Percentiles rank a stretch among this genome's conserved stretches.
These are phyloP conservation scores for Eucalyptus cladocalyx DNA, from an alignment of 345 rosid species.

Conservation along the genomic window DNA sequence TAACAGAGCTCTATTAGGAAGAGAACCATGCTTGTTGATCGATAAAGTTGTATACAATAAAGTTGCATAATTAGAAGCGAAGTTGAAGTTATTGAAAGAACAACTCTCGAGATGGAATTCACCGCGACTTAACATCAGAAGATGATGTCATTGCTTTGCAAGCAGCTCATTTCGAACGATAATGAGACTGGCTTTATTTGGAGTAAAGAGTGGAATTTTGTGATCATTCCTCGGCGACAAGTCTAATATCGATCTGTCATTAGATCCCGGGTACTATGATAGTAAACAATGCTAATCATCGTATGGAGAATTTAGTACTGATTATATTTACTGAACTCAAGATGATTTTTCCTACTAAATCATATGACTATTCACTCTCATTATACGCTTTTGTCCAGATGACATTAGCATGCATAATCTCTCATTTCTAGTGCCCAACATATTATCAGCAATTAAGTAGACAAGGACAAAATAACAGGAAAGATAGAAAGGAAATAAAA, in stretches of 20 bases:
- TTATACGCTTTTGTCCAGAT: not conserved
- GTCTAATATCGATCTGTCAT: not conserved
- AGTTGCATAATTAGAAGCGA: not conserved
- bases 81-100: not conserved
- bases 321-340: not conserved
- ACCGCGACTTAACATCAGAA: not conserved
- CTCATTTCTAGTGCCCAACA: not conserved
- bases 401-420: not conserved
- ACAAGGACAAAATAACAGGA: not conserved
- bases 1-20: not conserved
- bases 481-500: no score
- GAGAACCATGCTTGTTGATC: not conserved
- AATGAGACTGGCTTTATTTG: no score
- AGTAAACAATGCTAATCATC: not conserved
- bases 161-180: not conserved
- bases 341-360: not conserved
- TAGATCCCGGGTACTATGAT: not conserved
- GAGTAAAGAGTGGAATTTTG: not conserved
- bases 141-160: not conserved
- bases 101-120: not conserved
- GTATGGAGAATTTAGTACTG: not conserved
- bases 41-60: not conserved
- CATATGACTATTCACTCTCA: not conserved
- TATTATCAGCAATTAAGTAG: not conserved
- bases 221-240: not conserved